Evolutionary conservation across 1,284 basidiomycete genomes (phyloP), one percentile per base, ranked within the genome.

Genomic region (Pascua sp.): DNA sequence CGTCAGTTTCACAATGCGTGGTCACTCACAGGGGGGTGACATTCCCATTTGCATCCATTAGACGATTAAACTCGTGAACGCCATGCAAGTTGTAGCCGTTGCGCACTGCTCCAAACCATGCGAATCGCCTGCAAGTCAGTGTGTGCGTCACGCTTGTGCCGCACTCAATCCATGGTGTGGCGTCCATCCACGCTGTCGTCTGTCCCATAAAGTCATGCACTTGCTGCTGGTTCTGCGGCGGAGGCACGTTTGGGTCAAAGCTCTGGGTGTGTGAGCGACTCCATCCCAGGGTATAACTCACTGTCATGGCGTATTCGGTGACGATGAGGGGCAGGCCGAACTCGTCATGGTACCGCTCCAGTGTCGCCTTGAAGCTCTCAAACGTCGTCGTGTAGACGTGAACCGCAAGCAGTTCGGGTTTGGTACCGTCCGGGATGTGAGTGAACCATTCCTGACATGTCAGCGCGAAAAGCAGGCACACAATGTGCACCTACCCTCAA

Each of bases 321-420:
- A 76, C 52, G 44, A 73, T 60, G 55, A 76, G 68, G 8, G 72
- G 72, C n/a, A 76, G 56, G 2, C 59, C 41, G 47, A 64, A 67
- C 37, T 39, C 40, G 36, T 41, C 32, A 37, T 61, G 47, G 51
- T 70, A 72, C 42, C 56, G 49, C 51, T 71, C 67, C 8, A 74
- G 60, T 36, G 49, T 62, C 11, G 15, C 12, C 11, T 55, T 54
- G 60, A 76, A 72, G 42, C 49, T 55, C 1, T 74, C 73, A 50
- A 76, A 71, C 15, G 72, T 72, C 5, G 72, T 74, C 4, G 72
- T 76, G 59, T 76, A 76, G 43, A 76, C 59, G 50, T 76, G 72
- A 0, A 73, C 61, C 5, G 70, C 69, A 5, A 76, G 62, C 45
- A 64, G 65, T 49, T 71, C 66, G 1, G 73, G 73, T 49, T 51